Conservation (phyloP, 371 early-diverging fungal species). For the Apophysomyces elegans region DNA sequence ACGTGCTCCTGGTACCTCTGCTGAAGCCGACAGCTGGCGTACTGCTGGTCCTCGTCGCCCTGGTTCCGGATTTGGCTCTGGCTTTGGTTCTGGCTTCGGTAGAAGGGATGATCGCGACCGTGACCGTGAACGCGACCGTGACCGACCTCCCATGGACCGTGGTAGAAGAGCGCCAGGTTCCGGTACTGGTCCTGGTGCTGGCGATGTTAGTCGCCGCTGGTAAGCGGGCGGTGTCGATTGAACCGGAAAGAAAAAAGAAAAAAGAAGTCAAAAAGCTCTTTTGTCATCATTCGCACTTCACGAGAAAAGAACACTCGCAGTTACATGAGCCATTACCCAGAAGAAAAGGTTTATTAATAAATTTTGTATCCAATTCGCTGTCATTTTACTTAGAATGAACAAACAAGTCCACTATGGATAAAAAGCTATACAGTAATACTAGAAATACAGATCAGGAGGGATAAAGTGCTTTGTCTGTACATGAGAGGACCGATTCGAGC, state of each 20-base stretch:
- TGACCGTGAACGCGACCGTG: constrained; percentile 4
- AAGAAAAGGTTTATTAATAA: not conserved
- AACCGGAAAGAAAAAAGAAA: not conserved
- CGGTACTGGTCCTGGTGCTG: not conserved
- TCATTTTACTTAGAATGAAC: too few relatives aligned
- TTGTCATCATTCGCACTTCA: not conserved
- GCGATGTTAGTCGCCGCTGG: not conserved
- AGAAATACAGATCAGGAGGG: constrained; percentile 46
- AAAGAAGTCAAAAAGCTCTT: not conserved
- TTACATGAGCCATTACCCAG: constrained; percentile 5
- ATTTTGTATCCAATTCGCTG: too few relatives aligned
- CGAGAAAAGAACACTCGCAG: not conserved
- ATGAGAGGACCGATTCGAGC: not conserved
- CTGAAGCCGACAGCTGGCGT: constrained; percentile 19
- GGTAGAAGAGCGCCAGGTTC: constrained; percentile 3
- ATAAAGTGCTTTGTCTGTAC: constrained; percentile 23
- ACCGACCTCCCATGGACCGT: constrained; percentile 2
- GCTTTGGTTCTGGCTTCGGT: not conserved
- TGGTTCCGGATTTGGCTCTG: not conserved
- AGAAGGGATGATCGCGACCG: not conserved
- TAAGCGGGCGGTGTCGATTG: not conserved
- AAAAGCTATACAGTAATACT: not conserved
- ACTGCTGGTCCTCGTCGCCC: constrained; percentile 9
- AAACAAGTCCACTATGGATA: too few relatives aligned
- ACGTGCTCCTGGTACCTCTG: constrained; percentile 1